Evolutionary conservation across 768 basidiomycete species (phyloP).

Genomic region (Nidularia pulvinata): DNA sequence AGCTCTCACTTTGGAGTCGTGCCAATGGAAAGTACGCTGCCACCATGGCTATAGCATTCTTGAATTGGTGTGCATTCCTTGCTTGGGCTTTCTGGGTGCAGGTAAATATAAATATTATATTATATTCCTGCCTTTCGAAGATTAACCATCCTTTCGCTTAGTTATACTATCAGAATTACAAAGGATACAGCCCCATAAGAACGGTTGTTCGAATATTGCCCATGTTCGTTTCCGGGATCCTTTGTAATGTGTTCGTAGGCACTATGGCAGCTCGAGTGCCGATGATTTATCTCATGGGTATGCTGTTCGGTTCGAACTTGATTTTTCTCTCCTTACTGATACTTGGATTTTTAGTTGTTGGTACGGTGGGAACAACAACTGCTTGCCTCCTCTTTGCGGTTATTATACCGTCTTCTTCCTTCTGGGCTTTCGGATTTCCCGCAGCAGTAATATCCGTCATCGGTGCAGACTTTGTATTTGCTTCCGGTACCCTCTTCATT

Average conservation of each 20-base stretch:
- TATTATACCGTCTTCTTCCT: slow-evolving; percentile 53
- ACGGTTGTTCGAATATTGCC: slow-evolving; percentile 71
- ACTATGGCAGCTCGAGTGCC: slow-evolving; percentile 54
- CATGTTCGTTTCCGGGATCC: slow-evolving; percentile 64
- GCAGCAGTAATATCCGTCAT: slow-evolving; percentile 63
- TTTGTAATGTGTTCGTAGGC: slow-evolving; percentile 68
- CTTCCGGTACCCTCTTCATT: slow-evolving; percentile 73
- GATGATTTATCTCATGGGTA: slow-evolving; percentile 59
- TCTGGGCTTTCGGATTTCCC: slow-evolving; percentile 81
- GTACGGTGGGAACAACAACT: slow-evolving; percentile 55
- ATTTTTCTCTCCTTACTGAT: background rate
- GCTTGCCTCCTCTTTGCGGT: slow-evolving; percentile 71
- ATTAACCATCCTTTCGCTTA: no score
- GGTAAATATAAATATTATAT: no score
- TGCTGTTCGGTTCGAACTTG: slow-evolving; percentile 15
- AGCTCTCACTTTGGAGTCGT: slow-evolving; percentile 60
- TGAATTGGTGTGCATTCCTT: slow-evolving; percentile 60
- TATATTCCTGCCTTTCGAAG: no score
- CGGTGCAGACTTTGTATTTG: slow-evolving; percentile 79
- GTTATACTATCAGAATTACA: slow-evolving; percentile 75
- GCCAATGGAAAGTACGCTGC: slow-evolving; percentile 61
- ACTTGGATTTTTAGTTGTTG: slow-evolving; percentile 20
- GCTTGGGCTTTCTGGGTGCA: slow-evolving; percentile 43
- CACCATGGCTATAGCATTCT: slow-evolving; percentile 61
- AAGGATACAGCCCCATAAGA: slow-evolving; percentile 48